Conservation (phyloP, 78 protist species). For the Diacronema lutheri region DNA sequence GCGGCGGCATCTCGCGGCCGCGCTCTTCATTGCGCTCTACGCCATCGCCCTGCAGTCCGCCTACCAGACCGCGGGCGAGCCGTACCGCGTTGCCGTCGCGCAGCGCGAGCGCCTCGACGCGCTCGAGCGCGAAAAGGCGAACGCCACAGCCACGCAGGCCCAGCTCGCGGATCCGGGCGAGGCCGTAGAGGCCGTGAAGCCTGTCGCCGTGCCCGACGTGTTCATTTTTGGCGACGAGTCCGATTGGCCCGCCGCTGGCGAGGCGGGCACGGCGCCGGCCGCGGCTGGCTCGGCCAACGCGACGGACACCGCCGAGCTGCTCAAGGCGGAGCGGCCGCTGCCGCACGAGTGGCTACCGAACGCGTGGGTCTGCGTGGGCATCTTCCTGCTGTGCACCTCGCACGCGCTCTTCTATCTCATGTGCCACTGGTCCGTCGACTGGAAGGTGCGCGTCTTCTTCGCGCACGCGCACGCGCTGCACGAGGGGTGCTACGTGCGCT, state of each 20-base stretch:
- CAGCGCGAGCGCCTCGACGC: neutral
- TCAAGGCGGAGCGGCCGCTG: constrained; percentile 4
- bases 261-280: neutral
- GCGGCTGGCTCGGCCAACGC: neutral
- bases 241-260: neutral
- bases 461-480: neutral
- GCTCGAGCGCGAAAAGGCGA: neutral
- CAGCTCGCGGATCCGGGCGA: neutral
- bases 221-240: no score
- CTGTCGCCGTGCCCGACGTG: no score
- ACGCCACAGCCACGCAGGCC: neutral
- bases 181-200: no score
- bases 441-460: neutral
- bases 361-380: neutral
- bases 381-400: neutral
- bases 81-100: neutral
- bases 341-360: constrained; percentile 26
- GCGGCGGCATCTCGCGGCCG: neutral
- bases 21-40: neutral
- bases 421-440: constrained; percentile 16
- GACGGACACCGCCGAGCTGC: neutral
- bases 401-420: constrained; percentile 22
- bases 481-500: neutral
- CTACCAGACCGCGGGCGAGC: neutral
- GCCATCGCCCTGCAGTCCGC: neutral